Conservation (phyloP, 176 grass and related monocot genomes). For the Triticum dicoccoides region DNA sequence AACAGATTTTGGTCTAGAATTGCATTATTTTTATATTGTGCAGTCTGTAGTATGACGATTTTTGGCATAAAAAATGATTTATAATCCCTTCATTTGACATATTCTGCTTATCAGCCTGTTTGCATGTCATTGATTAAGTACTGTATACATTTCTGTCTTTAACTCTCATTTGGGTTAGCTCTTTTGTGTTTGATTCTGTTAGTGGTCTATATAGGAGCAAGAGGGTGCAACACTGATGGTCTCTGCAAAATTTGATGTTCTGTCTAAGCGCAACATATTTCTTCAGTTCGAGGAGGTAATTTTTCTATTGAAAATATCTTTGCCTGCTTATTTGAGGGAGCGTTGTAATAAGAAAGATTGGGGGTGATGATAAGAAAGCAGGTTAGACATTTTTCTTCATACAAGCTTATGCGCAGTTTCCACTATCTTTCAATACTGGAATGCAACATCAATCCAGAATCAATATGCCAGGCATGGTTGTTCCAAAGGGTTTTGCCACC, state of each 20-base stretch:
- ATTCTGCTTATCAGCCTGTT: not conserved
- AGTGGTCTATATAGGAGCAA: slow-evolving; percentile 73
- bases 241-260: slow-evolving; percentile 80
- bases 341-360: not conserved
- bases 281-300: slow-evolving; percentile 97
- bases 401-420: not conserved
- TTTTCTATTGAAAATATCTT: slow-evolving; percentile 11
- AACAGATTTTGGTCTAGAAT: not conserved
- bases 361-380: not conserved
- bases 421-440: not conserved
- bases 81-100: not conserved
- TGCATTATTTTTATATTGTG: not conserved
- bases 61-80: not conserved
- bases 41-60: not conserved
- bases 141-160: not conserved
- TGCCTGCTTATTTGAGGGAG: slow-evolving; percentile 1
- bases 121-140: slow-evolving; percentile 1
- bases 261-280: slow-evolving; percentile 88
- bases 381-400: not conserved
- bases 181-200: slow-evolving; percentile 41
- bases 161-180: slow-evolving; percentile 16
- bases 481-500: not conserved
- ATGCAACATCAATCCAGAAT: not conserved
- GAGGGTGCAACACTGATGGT: slow-evolving; percentile 93
- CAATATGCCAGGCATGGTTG: not conserved